phyloP scores from a whole-genome alignment of 2,329 filamentous ascomycete species.

The Paramyrothecium roridum region DNA sequence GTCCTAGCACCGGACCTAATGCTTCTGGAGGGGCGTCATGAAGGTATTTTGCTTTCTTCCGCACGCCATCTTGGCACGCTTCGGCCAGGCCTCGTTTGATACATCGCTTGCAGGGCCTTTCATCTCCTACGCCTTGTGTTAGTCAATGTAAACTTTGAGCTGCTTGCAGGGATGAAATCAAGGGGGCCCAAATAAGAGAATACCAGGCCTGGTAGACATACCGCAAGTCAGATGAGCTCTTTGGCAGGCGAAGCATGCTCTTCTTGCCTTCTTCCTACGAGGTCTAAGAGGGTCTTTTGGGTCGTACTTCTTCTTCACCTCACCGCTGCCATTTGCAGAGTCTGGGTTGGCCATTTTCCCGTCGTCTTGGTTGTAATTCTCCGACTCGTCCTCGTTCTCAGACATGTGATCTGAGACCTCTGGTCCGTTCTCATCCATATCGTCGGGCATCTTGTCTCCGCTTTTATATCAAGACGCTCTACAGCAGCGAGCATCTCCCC shows the following conservation, averaged over 20 bases:
- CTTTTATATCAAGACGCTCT: conserved; percentile 39
- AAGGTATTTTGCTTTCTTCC: conserved; percentile 98
- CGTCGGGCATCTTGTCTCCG: conserved; percentile 53
- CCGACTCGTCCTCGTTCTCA: conserved; percentile 56
- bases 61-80: conserved; percentile 89
- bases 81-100: conserved; percentile 91
- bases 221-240: conserved; percentile 96
- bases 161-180: too few relatives aligned
- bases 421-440: conserved; percentile 48
- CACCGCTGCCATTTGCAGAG: conserved; percentile 42
- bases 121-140: conserved; percentile 64
- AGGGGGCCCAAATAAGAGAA: conserved; percentile 3
- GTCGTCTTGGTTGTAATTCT: conserved; percentile 34
- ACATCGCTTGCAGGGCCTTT: conserved; percentile 89
- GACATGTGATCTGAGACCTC: conserved; percentile 58
- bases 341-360: conserved; percentile 51
- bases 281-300: conserved; percentile 89
- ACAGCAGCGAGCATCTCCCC: neutral
- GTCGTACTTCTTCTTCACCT: conserved; percentile 67
- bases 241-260: conserved; percentile 96
- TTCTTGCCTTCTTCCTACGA: conserved; percentile 89
- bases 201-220: conserved; percentile 56
- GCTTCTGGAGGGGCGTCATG: conserved; percentile 92
- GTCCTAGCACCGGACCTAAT: conserved; percentile 78
- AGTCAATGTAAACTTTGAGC: neutral